phyloP scores from a whole-genome alignment of 192 early-diverging fungal genomes.

The Paraglomus occultum region DNA sequence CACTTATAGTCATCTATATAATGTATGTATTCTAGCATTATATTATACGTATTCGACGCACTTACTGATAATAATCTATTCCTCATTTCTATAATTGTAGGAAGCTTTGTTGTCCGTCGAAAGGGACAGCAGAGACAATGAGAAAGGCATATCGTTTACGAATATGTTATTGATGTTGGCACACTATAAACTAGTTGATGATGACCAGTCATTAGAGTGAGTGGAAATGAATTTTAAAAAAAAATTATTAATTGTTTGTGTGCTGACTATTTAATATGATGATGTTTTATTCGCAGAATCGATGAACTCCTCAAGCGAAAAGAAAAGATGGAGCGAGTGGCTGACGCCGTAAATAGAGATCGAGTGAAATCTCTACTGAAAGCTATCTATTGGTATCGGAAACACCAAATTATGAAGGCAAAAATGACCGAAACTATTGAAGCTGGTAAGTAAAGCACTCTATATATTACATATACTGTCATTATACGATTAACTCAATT shows the following conservation, averaged over 20 bases:
- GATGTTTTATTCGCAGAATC: conserved; percentile 26
- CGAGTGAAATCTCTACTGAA: conserved; percentile 21
- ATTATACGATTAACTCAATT: not conserved
- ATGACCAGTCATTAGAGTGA: conserved; percentile 53
- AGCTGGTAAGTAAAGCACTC: not conserved
- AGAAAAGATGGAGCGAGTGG: conserved; percentile 38
- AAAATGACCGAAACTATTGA: not conserved
- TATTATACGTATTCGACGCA: conserved; percentile 16
- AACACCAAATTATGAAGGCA: not conserved
- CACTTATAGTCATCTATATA: conserved; percentile 39
- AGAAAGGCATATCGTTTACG: conserved; percentile 44
- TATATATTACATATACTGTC: not conserved
- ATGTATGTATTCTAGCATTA: conserved; percentile 25
- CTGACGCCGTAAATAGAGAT: conserved; percentile 19
- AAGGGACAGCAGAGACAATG: conserved; percentile 20
- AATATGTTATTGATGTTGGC: conserved; percentile 57
- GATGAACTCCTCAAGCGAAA: conserved; percentile 40
- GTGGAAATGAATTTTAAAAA: conserved; percentile 1
- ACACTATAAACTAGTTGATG: conserved; percentile 53
- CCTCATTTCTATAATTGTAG: conserved; percentile 14
- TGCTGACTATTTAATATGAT: no score
- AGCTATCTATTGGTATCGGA: conserved; percentile 23
- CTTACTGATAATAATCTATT: conserved; percentile 31
- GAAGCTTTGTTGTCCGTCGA: conserved; percentile 25
- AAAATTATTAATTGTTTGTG: not conserved